Base-by-base conservation (phyloP, 805 yeast species). In the Lachancea mirantina region DNA sequence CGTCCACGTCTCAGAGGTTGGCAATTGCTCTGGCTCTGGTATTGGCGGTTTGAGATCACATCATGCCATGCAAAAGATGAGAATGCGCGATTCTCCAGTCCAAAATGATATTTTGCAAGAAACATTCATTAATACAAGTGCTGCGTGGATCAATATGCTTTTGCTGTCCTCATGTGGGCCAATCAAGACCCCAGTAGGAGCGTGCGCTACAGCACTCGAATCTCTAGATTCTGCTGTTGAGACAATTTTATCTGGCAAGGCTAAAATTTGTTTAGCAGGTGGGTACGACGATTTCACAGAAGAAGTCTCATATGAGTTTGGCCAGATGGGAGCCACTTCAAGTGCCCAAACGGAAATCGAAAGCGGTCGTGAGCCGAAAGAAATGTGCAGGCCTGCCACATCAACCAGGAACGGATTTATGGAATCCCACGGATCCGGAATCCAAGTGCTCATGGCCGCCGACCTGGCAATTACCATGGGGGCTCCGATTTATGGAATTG, bases 341-440 rank as follows among this genome's bases (percentile, higher is more conserved):
- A 81, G 83, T 59, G 67, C 92, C 17, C 50, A 68, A 27, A 76
- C 71, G 28, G 95, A 84, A 62, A 58, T 75, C 41, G 82, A 68
- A 18, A 83, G 76, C 45, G 95, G 95, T 43, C 77, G 95, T 63
- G 78, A 89, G 30, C 94, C 95, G 34, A 66, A 73, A 28, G 95
- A 84, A 62, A 84, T 84, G 94, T 84, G 94, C 17, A 76, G 95
- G 57, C 95, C 95, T 32, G 70, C 94, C 39, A 82, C 95, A 35
- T 76, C 92, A 28, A 68, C 88, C 17, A 76, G 95, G 64, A 67
- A 74, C 46, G 95, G 95, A 37, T 84, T 84, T 67, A 84, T 84
- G 94, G 95, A 84, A 68, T 75, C 94, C 16, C 95, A 84, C 59
- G 95, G 95, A 64, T 73, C 94, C 25, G 95, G 95, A 69, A 78